Conservation (phyloP, 768 basidiomycete genomes). For the Trametes coccinea region DNA sequence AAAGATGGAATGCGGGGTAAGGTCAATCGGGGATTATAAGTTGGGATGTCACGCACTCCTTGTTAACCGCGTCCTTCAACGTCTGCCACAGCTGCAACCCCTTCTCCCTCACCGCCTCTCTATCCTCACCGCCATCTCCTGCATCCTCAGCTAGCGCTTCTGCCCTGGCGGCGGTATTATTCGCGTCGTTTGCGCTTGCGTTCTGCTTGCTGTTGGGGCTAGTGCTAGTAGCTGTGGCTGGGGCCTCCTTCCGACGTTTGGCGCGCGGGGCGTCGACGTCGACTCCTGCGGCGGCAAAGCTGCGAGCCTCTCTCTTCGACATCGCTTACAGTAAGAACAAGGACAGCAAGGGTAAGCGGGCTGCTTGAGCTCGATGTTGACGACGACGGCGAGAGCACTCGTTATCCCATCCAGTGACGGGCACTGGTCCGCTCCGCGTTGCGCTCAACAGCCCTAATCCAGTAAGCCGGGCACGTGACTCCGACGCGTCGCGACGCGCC, state of each 20-base stretch:
- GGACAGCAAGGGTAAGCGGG: background rate
- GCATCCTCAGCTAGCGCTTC: conserved; percentile 34
- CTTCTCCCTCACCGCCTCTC: conserved; percentile 55
- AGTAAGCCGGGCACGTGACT: conserved; percentile 18
- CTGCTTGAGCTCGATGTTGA: conserved; percentile 10
- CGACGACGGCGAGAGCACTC: conserved; percentile 9
- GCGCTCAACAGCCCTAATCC: conserved; percentile 16
- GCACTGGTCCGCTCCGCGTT: conserved; percentile 1
- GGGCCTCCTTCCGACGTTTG: conserved; percentile 51
- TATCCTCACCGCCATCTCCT: conserved; percentile 31
- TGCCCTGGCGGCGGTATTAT: conserved; percentile 34
- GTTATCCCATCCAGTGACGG: conserved; percentile 14
- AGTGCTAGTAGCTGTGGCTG: conserved; percentile 23
- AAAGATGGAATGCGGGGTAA: conserved; percentile 28
- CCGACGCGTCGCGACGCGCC: conserved; percentile 14
- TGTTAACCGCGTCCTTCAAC: conserved; percentile 80
- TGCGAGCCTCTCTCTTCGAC: conserved; percentile 54
- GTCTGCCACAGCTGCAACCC: conserved; percentile 75
- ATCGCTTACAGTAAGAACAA: conserved; percentile 25
- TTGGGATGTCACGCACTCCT: conserved; percentile 73
- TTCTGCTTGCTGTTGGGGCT: conserved; percentile 22
- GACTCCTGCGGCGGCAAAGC: conserved; percentile 36
- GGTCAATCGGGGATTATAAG: conserved; percentile 18
- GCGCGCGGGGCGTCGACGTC: conserved; percentile 48
- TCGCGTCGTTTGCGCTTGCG: conserved; percentile 48